Base-by-base conservation (phyloP, 2,329 filamentous ascomycete genomes). In the Neocucurbitaria cava region DNA sequence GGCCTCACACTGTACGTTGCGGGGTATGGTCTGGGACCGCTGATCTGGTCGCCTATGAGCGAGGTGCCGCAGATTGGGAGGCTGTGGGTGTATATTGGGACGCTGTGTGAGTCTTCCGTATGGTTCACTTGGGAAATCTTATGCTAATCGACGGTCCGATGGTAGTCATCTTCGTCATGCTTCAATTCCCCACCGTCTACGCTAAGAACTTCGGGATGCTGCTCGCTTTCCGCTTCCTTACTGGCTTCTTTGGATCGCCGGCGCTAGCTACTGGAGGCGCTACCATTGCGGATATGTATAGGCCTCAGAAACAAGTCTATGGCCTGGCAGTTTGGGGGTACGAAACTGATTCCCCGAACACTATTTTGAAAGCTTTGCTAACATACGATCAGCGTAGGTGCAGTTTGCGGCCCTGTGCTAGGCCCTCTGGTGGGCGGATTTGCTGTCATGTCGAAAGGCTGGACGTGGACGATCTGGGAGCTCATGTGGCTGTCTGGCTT, bases 131-230 rank as follows among this genome's bases (percentile, higher is more conserved):
- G n/a, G n/a, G n/a, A n/a, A n/a, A n/a, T n/a, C n/a, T n/a, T n/a
- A n/a, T n/a, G n/a, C n/a, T n/a, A n/a, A n/a, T n/a, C n/a, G n/a
- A n/a, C n/a, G n/a, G n/a, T n/a, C n/a, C n/a, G n/a, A n/a, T n/a
- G n/a, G n/a, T n/a, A n/a, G n/a, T n/a, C n/a, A n/a, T n/a, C n/a
- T 83, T 84, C 59, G 68, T 82, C 23, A 68, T 82, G 44, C 72
- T 85, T 50, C 75, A 82, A 46, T 72, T 84, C 3, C 77, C 73
- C 0, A 77, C 78, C 0, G 75, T 76, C 5, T 74, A 79, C n/a
- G 75, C 79, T 0, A 70, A 69, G 15, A 83, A 83, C 54, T 78
- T 84, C 42, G 78, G 77, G 17, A 81, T 82, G 74, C 70, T 85
- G 0, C 71, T 85, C 0, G 79, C 74, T 1, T 80, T 84, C 50